Evolutionary conservation across 2,329 filamentous ascomycete genomes (phyloP).

Genomic region (Cercospora citrullina): DNA sequence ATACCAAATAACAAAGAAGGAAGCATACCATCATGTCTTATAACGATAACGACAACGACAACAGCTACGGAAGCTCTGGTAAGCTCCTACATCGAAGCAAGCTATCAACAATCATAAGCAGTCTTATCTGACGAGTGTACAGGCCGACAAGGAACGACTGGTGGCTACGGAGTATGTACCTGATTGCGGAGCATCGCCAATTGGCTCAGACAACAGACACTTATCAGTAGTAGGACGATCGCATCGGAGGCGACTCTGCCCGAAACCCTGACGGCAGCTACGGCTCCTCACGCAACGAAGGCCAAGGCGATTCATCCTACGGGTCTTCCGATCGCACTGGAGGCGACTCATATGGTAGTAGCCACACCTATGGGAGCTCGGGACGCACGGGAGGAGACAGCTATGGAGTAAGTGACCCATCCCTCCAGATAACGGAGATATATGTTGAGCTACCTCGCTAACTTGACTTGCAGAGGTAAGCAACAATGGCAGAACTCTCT

Average conservation of each 20-base stretch:
- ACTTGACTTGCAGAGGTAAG: slow-evolving; percentile 8
- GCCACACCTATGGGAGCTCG: background rate
- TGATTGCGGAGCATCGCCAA: background rate
- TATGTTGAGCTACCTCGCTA: slow-evolving; percentile 1
- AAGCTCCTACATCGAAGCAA: background rate
- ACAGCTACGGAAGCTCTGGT: slow-evolving; percentile 17
- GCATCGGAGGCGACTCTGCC: slow-evolving; percentile 1
- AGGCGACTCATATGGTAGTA: slow-evolving; percentile 8
- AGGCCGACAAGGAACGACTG: slow-evolving; percentile 17
- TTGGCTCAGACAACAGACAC: slow-evolving; percentile 13
- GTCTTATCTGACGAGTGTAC: slow-evolving; percentile 14
- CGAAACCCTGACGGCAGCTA: background rate
- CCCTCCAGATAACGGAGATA: background rate
- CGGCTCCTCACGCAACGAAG: slow-evolving; percentile 18
- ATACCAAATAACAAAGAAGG: background rate
- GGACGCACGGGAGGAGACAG: slow-evolving; percentile 17
- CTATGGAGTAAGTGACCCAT: slow-evolving; percentile 13
- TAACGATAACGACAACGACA: slow-evolving; percentile 19
- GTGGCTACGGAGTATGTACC: slow-evolving; percentile 24
- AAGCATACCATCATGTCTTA: slow-evolving; percentile 22
- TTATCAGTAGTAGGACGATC: slow-evolving; percentile 22
- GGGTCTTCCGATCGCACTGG: slow-evolving; percentile 19
- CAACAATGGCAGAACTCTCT: slow-evolving; percentile 9
- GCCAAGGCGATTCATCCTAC: slow-evolving; percentile 19
- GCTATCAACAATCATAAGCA: background rate